Evolutionary conservation across 495 filamentous ascomycete genomes (phyloP).

Genomic region (Aspergillus biplanus): DNA sequence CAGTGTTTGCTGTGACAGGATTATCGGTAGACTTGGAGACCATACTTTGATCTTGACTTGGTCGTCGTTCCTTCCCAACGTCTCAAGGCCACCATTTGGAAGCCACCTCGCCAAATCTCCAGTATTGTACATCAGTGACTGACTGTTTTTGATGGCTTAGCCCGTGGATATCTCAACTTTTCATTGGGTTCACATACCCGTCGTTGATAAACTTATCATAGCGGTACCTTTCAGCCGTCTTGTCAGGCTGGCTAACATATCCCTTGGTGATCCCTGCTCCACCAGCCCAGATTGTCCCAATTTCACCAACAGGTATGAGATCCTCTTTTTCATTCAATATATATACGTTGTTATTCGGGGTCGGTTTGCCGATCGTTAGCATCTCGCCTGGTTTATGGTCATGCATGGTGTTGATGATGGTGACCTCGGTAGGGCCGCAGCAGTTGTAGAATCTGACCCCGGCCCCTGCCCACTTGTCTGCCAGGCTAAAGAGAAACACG

Average conservation of each 20-base stretch:
- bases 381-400: constrained; percentile 4
- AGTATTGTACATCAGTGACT: constrained; percentile 19
- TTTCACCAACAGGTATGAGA: constrained; percentile 1
- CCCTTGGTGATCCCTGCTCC: constrained; percentile 9
- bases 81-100: constrained; percentile 12
- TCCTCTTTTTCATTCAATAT: constrained; percentile 8
- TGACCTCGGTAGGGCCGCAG: constrained; percentile 16
- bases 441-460: constrained; percentile 17
- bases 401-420: constrained; percentile 22
- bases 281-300: constrained; percentile 17
- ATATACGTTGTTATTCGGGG: constrained; percentile 17
- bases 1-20: background rate
- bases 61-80: constrained; percentile 16
- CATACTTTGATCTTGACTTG: constrained; percentile 18
- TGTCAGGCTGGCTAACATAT: constrained; percentile 15
- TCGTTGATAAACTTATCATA: constrained; percentile 13
- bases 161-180: background rate
- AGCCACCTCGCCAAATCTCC: constrained; percentile 17
- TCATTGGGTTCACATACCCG: constrained; percentile 4
- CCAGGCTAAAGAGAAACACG: background rate
- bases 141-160: background rate
- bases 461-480: constrained; percentile 15
- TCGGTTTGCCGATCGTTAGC: constrained; percentile 15
- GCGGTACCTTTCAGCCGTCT: constrained; percentile 14
- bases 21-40: background rate